These are phyloP conservation scores for Talaromyces ruber DNA, from an alignment of 495 filamentous ascomycete genomes.

Conservation along the genomic window DNA sequence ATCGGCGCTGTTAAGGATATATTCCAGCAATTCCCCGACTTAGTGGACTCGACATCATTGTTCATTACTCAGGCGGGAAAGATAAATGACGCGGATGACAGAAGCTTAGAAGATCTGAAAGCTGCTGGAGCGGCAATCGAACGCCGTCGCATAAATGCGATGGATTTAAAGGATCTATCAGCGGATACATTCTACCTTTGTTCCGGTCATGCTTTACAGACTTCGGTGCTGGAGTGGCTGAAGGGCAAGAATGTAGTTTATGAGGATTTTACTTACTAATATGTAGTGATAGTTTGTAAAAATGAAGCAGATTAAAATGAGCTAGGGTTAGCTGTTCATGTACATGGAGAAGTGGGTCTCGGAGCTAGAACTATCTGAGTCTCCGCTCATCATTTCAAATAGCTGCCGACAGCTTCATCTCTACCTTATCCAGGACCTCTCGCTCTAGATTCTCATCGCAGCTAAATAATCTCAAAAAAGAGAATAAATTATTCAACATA, in stretches of 20 bases:
- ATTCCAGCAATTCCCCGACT: conserved; percentile 39
- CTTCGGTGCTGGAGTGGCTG: conserved; percentile 52
- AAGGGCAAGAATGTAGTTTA: conserved; percentile 50
- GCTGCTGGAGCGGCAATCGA: conserved; percentile 32
- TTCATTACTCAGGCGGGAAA: conserved; percentile 44
- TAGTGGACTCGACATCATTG: conserved; percentile 44
- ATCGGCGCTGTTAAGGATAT: conserved; percentile 52
- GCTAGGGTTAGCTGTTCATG: not conserved
- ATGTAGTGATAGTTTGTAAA: not conserved
- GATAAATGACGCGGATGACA: conserved; percentile 12
- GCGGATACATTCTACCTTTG: conserved; percentile 61
- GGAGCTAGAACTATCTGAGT: not conserved
- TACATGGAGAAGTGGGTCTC: not conserved
- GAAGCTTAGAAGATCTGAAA: conserved; percentile 12
- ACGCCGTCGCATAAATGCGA: conserved; percentile 42
- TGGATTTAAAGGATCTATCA: conserved; percentile 41
- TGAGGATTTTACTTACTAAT: conserved; percentile 66
- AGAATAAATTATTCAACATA: not conserved
- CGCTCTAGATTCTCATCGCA: not conserved
- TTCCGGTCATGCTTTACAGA: conserved; percentile 47
- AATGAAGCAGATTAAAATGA: not conserved
- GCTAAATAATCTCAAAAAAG: not conserved
- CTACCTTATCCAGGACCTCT: not conserved
- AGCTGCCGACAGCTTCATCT: not conserved
- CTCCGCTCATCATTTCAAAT: not conserved